Conservation (phyloP, 495 filamentous ascomycete species). For the Trypethelium eluteriae region DNA sequence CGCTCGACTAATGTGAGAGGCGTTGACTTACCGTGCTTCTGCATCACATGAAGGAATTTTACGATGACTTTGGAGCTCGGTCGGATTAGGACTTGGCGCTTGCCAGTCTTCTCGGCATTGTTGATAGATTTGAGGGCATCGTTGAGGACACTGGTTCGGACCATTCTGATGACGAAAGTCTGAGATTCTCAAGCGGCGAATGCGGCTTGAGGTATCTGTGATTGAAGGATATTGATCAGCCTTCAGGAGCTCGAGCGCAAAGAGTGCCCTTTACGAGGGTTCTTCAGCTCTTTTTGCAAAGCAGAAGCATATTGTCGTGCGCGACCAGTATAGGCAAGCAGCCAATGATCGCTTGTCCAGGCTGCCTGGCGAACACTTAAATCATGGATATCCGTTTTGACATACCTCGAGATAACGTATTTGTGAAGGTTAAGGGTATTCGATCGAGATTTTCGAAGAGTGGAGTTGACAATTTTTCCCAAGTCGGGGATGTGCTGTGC, state of each 20-base stretch:
- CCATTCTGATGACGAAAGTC: conserved; percentile 70
- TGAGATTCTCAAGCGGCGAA: conserved; percentile 68
- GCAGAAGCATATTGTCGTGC: conserved; percentile 62
- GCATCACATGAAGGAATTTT: conserved; percentile 98
- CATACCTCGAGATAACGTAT: conserved; percentile 28
- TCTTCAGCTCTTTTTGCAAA: conserved; percentile 79
- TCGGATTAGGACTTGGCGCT: conserved; percentile 94
- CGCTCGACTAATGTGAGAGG: conserved; percentile 9
- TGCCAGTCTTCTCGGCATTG: conserved; percentile 98
- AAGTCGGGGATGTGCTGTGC: conserved; percentile 11
- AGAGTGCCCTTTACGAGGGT: conserved; percentile 91
- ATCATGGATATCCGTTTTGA: not conserved
- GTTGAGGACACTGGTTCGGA: conserved; percentile 96
- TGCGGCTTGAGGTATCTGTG: conserved; percentile 39
- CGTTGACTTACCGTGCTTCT: conserved; percentile 85
- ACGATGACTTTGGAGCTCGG: conserved; percentile 98
- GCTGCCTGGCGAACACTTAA: conserved; percentile 32
- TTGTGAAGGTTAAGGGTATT: not conserved
- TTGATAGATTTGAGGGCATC: conserved; percentile 99
- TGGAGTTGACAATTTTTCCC: conserved; percentile 16
- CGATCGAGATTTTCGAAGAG: not conserved
- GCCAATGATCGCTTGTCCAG: conserved; percentile 27
- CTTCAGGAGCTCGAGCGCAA: conserved; percentile 80
- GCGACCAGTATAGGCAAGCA: not conserved
- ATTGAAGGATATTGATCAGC: conserved; percentile 52